phyloP scores from a whole-genome alignment of 2,329 filamentous ascomycete species.

The Penicillium sp. region DNA sequence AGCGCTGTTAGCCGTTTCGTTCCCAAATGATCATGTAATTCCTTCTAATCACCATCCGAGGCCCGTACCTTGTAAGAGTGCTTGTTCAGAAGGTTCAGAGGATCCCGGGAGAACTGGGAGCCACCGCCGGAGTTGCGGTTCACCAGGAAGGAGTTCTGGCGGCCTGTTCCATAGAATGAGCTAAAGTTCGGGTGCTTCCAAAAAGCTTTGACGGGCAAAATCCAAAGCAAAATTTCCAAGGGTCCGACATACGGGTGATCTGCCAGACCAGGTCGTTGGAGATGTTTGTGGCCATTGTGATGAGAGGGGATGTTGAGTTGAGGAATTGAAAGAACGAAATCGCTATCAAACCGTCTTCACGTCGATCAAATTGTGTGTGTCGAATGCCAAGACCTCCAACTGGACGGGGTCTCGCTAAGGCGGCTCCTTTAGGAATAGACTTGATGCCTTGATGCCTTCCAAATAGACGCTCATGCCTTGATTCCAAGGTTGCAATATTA shows the following conservation, averaged over 20 bases:
- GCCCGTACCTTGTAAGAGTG: conserved; percentile 77
- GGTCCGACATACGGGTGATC: conserved; percentile 74
- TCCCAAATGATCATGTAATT: conserved; percentile 10
- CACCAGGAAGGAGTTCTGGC: conserved; percentile 85
- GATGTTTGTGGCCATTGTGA: conserved; percentile 63
- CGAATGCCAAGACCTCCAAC: conserved; percentile 24
- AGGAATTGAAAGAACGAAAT: conserved; percentile 28
- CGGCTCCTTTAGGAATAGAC: conserved; percentile 37
- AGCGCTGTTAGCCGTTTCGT: conserved; percentile 23
- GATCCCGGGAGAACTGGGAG: conserved; percentile 88
- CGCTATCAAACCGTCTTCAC: conserved; percentile 13
- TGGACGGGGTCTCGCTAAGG: conserved; percentile 38
- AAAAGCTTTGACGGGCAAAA: not conserved
- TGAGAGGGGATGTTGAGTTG: conserved; percentile 24
- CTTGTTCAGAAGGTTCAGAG: conserved; percentile 88
- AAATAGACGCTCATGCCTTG: too few relatives aligned
- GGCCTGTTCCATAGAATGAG: conserved; percentile 56
- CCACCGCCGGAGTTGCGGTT: conserved; percentile 80
- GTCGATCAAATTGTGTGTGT: conserved; percentile 27
- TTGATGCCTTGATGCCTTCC: not conserved
- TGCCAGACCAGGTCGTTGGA: conserved; percentile 93
- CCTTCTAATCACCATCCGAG: not conserved
- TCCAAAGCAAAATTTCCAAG: not conserved
- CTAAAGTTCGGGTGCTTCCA: conserved; percentile 2
- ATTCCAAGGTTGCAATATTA: too few relatives aligned